phyloP scores from a whole-genome alignment of 768 basidiomycete species.

The Kwoniella heveanensis region DNA sequence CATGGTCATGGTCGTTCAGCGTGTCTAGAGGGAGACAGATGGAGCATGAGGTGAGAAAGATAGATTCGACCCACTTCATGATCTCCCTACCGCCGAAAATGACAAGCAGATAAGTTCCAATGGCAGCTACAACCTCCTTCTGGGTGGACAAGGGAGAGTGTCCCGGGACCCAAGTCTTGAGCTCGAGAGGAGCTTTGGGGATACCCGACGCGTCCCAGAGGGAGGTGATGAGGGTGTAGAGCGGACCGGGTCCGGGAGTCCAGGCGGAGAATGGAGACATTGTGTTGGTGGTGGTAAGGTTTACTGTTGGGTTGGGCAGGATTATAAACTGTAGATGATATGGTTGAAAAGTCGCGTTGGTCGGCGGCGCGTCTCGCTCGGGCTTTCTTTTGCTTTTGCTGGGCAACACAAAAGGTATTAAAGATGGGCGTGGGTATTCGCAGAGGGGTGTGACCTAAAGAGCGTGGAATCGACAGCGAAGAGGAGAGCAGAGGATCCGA shows the following conservation, averaged over 20 bases:
- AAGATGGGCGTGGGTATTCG: not conserved
- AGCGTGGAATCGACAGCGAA: not conserved
- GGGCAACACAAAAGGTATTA: too few relatives aligned
- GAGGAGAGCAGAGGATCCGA: not conserved
- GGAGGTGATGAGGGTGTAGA: slow-evolving; percentile 40
- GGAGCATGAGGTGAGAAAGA: not conserved
- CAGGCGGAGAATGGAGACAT: slow-evolving; percentile 32
- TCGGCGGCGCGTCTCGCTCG: too few relatives aligned
- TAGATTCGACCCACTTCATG: slow-evolving; percentile 66
- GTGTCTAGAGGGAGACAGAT: too few relatives aligned
- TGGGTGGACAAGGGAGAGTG: slow-evolving; percentile 77
- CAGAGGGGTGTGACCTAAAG: not conserved
- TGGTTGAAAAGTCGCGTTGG: not conserved
- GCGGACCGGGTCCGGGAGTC: slow-evolving; percentile 42
- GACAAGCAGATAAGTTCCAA: slow-evolving; percentile 79
- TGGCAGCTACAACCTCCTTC: slow-evolving; percentile 68
- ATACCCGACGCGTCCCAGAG: slow-evolving; percentile 36
- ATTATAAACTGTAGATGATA: not conserved
- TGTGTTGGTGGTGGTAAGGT: not conserved
- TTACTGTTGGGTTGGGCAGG: not conserved
- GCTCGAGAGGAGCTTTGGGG: slow-evolving; percentile 57
- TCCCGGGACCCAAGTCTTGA: slow-evolving; percentile 68
- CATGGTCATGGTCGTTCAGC: too few relatives aligned
- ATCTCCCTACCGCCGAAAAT: slow-evolving; percentile 81
- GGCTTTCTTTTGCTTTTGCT: too few relatives aligned